phyloP scores from a whole-genome alignment of 305 asterid species.

The Ilex paraguariensis region DNA sequence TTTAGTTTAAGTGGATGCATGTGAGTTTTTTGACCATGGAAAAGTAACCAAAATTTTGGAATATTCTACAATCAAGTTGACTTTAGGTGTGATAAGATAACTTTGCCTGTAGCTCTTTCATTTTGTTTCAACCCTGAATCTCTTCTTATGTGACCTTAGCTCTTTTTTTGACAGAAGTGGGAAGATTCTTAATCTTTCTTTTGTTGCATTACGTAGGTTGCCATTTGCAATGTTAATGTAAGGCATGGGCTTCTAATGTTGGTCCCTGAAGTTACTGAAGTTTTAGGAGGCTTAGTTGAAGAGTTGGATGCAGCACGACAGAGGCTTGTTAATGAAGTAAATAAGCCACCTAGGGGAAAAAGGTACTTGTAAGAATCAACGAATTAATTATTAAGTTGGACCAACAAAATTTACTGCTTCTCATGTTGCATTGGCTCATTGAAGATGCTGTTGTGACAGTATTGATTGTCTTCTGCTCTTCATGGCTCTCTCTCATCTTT shows the following conservation, averaged over 20 bases:
- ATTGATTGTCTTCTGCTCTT: too few relatives aligned
- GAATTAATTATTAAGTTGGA: not conserved
- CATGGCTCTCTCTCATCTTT: too few relatives aligned
- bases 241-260: conserved; percentile 82
- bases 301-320: conserved; percentile 78
- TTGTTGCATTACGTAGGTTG: conserved; percentile 45
- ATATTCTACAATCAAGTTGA: not conserved
- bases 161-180: too few relatives aligned
- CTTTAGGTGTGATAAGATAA: too few relatives aligned
- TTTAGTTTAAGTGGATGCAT: too few relatives aligned
- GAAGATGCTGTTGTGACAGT: too few relatives aligned
- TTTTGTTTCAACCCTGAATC: too few relatives aligned
- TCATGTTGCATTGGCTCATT: not conserved
- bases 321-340: conserved; percentile 74
- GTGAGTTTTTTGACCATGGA: too few relatives aligned
- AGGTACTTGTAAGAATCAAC: conserved; percentile 38
- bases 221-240: conserved; percentile 64
- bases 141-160: too few relatives aligned
- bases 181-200: not conserved
- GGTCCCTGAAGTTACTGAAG: conserved; percentile 85
- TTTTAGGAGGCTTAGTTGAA: conserved; percentile 80
- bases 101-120: too few relatives aligned
- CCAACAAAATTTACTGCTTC: not conserved
- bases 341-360: conserved; percentile 92
- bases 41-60: too few relatives aligned